These are phyloP conservation scores for Vanilla planifolia DNA, from an alignment of 106 monocot species.

Conservation along the genomic window DNA sequence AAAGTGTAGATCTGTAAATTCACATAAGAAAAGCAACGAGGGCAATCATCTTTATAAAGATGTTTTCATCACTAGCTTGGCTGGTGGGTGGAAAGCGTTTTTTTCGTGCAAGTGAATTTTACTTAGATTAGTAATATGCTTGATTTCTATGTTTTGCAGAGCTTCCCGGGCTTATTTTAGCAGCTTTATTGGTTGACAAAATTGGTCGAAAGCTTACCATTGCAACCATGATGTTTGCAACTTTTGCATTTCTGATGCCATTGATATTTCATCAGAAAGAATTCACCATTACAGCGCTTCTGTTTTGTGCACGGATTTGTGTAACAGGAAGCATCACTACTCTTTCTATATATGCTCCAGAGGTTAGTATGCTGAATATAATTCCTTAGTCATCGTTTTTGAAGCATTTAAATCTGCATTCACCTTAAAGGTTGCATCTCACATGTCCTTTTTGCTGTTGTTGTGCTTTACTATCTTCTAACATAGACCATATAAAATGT, in stretches of 20 bases:
- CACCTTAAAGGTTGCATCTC: background rate
- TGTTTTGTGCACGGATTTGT: slow-evolving; percentile 71
- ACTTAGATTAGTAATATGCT: background rate
- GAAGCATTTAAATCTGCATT: background rate
- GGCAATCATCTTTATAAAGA: slow-evolving; percentile 42
- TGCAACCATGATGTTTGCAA: slow-evolving; percentile 49
- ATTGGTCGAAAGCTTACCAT: slow-evolving; percentile 70
- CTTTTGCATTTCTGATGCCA: slow-evolving; percentile 55
- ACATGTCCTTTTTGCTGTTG: too few species aligned
- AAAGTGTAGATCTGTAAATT: slow-evolving; percentile 18
- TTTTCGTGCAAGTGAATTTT: background rate
- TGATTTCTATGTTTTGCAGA: slow-evolving; percentile 31
- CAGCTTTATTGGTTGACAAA: slow-evolving; percentile 56
- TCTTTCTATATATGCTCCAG: slow-evolving; percentile 75
- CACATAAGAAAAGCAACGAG: slow-evolving; percentile 2
- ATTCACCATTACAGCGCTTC: slow-evolving; percentile 33
- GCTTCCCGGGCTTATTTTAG: slow-evolving; percentile 61
- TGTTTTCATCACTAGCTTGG: slow-evolving; percentile 73
- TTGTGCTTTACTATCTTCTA: too few species aligned
- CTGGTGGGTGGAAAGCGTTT: slow-evolving; percentile 28
- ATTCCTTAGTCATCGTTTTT: background rate
- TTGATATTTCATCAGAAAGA: slow-evolving; percentile 35
- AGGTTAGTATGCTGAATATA: slow-evolving; percentile 42
- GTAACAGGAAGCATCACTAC: slow-evolving; percentile 63
- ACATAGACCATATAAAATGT: too few species aligned